Conservation (phyloP, 495 filamentous ascomycete genomes). For the Penicillium taxi region DNA sequence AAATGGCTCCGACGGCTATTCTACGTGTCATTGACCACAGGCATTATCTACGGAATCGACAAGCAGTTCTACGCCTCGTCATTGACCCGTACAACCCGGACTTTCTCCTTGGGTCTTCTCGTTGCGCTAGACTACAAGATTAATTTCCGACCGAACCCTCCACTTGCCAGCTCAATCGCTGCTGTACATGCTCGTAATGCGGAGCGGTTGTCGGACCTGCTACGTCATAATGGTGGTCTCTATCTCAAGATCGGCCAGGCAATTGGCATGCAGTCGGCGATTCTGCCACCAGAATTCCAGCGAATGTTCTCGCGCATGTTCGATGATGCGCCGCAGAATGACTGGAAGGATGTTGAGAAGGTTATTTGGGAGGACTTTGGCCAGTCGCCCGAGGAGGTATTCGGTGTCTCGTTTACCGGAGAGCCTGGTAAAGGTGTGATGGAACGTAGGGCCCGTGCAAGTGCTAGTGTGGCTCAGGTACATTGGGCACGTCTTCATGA, state of each 20-base stretch:
- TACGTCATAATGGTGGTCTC: constrained; percentile 79
- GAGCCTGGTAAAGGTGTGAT: constrained; percentile 66
- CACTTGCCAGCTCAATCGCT: constrained; percentile 55
- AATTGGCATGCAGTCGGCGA: constrained; percentile 93
- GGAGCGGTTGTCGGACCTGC: constrained; percentile 66
- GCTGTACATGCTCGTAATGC: constrained; percentile 76
- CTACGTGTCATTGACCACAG: constrained; percentile 51
- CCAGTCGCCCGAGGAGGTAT: constrained; percentile 73
- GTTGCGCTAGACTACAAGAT: constrained; percentile 92
- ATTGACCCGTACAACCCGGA: constrained; percentile 69
- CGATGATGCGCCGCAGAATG: constrained; percentile 92
- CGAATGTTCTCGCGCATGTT: constrained; percentile 95
- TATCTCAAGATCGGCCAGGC: constrained; percentile 98
- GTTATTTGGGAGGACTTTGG: constrained; percentile 87
- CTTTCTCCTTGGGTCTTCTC: constrained; percentile 69
- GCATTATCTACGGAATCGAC: constrained; percentile 59
- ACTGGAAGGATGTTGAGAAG: constrained; percentile 79
- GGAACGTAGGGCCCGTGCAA: constrained; percentile 79
- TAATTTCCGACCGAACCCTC: constrained; percentile 79
- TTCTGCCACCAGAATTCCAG: constrained; percentile 89
- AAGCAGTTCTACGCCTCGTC: constrained; percentile 65
- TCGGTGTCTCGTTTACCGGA: constrained; percentile 71
- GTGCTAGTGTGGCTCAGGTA: constrained; percentile 90
- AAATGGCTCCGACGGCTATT: constrained; percentile 71
- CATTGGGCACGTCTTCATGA: constrained; percentile 84